Percentiles rank a stretch among this genome's conserved stretches.
Evolutionary conservation across 1,284 basidiomycete genomes (phyloP).

Genomic region (Tilletia indica): DNA sequence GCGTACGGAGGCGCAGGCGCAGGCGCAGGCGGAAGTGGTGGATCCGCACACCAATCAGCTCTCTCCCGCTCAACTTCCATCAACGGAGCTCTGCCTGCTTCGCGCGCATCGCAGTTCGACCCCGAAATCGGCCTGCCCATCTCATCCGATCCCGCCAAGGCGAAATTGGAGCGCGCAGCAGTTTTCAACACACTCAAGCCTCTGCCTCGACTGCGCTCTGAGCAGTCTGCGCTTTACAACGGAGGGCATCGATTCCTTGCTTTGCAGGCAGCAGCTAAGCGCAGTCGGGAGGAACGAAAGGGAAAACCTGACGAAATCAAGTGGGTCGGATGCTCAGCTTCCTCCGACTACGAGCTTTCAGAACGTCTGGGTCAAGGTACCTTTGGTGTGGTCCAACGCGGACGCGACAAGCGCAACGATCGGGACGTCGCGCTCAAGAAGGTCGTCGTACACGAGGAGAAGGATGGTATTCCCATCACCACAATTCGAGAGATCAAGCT

Average conservation of each 20-base stretch:
- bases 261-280: neutral
- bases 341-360: constrained; percentile 40
- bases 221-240: neutral
- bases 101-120: no score
- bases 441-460: constrained; percentile 92
- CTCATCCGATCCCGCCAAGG: neutral
- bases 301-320: neutral
- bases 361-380: constrained; percentile 52
- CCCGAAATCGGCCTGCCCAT: neutral
- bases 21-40: neutral
- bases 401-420: constrained; percentile 59
- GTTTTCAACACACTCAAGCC: neutral
- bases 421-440: constrained; percentile 82
- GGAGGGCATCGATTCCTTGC: neutral
- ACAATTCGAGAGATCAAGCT: constrained; percentile 98
- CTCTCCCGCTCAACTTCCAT: neutral
- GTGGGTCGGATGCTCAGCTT: neutral
- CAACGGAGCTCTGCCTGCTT: neutral
- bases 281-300: neutral
- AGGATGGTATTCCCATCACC: constrained; percentile 85
- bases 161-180: neutral
- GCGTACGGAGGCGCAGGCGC: no score
- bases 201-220: neutral
- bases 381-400: constrained; percentile 57
- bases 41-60: neutral